These are phyloP conservation scores for Centaurea solstitialis DNA, from an alignment of 129 eudicot species.

Conservation along the genomic window DNA sequence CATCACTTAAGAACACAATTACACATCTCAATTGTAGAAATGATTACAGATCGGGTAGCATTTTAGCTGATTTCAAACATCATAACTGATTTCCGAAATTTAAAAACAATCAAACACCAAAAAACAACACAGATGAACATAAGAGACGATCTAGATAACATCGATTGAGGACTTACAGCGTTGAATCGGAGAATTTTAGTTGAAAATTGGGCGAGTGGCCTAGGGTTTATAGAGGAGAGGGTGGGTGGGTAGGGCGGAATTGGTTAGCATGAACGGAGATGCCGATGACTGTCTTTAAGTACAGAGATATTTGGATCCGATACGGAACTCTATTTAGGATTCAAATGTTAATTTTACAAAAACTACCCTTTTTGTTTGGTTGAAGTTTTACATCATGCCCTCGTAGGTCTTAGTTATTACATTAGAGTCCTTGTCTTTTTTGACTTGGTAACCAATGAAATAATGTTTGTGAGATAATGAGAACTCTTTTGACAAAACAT, in stretches of 20 bases:
- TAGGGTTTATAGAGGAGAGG: constrained; percentile 23
- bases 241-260: background rate
- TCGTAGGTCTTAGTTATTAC: background rate
- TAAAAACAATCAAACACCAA: background rate
- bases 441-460: background rate
- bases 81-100: background rate
- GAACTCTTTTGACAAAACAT: too few species aligned
- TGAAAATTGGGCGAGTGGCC: constrained; percentile 10
- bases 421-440: background rate
- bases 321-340: constrained; percentile 27
- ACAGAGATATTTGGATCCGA: constrained; percentile 13
- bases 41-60: constrained; percentile 15
- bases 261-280: background rate
- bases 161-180: constrained; percentile 26
- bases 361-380: constrained; percentile 8
- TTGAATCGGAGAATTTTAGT: background rate
- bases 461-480: background rate
- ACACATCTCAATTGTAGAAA: constrained; percentile 4
- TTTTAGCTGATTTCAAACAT: constrained; percentile 6
- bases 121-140: background rate
- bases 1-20: background rate
- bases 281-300: background rate
- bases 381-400: background rate
- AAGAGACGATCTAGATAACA: background rate
- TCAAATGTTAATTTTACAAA: constrained; percentile 7